Percentiles rank a stretch among this genome's conserved stretches.
Conservation (phyloP, 441 rosid genomes). For the Brassica hybrid region DNA sequence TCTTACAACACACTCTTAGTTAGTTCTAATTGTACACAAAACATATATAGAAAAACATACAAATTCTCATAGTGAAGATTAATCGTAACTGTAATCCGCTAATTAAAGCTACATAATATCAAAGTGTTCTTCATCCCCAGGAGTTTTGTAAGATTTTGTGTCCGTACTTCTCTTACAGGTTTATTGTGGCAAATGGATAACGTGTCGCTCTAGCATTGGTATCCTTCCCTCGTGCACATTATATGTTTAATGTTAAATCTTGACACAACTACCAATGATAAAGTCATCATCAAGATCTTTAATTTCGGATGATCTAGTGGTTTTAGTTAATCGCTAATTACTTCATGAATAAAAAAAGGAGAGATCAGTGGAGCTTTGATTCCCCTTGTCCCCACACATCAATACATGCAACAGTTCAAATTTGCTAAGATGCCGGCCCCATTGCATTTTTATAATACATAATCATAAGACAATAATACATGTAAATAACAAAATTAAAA, state of each 20-base stretch:
- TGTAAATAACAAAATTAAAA: background rate
- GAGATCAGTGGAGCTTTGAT: conserved; percentile 35
- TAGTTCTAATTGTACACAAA: conserved; percentile 36
- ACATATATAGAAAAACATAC: conserved; percentile 21
- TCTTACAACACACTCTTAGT: conserved; percentile 42
- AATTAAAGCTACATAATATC: background rate
- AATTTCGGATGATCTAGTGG: conserved; percentile 25
- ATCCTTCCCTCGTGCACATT: conserved; percentile 29
- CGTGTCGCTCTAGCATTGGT: conserved; percentile 19
- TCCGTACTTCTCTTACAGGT: conserved; percentile 4
- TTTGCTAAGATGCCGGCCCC: conserved; percentile 36
- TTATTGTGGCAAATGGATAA: conserved; percentile 12
- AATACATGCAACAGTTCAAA: conserved; percentile 26
- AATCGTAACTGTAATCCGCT: background rate
- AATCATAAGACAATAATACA: conserved; percentile 23
- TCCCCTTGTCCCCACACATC: conserved; percentile 37
- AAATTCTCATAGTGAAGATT: conserved; percentile 8
- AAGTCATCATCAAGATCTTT: conserved; percentile 31
- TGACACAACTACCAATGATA: background rate
- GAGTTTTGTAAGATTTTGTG: background rate
- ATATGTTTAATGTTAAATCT: background rate
- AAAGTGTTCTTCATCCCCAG: background rate
- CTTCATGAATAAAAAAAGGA: background rate
- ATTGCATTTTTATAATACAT: conserved; percentile 29
- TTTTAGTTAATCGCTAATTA: conserved; percentile 7